Evolutionary conservation across 2,329 filamentous ascomycete genomes (phyloP).

Genomic region (Cladosporium colombiae): DNA sequence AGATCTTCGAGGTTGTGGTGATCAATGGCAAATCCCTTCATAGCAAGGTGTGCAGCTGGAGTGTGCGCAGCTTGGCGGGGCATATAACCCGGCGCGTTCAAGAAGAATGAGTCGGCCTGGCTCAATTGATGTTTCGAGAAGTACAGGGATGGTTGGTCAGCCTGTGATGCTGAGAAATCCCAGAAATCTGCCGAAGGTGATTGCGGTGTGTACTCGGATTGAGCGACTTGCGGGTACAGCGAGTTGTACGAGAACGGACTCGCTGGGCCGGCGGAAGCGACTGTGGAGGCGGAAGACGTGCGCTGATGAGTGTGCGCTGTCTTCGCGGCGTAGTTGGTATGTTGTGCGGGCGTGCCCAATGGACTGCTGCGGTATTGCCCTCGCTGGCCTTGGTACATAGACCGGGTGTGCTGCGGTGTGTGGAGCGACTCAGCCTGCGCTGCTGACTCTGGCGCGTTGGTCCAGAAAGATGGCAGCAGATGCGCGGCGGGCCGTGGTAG

Average conservation of each 20-base stretch:
- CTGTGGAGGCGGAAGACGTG: conserved; percentile 42
- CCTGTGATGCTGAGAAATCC: conserved; percentile 29
- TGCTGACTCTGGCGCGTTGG: background rate
- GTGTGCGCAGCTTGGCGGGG: conserved; percentile 37
- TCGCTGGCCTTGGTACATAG: conserved; percentile 16
- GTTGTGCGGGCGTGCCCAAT: conserved; percentile 23
- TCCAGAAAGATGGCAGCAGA: conserved; percentile 11
- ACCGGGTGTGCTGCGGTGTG: conserved; percentile 5
- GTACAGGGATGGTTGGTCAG: conserved; percentile 38
- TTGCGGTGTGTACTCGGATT: conserved; percentile 47
- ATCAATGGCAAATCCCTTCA: conserved; percentile 60
- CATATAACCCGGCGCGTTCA: conserved; percentile 33
- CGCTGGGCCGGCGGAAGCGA: conserved; percentile 46
- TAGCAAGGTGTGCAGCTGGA: conserved; percentile 57
- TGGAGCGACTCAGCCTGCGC: background rate
- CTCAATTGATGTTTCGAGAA: conserved; percentile 57
- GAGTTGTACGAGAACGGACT: conserved; percentile 42
- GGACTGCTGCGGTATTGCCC: conserved; percentile 25
- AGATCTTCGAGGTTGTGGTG: conserved; percentile 53
- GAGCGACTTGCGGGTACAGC: conserved; percentile 45
- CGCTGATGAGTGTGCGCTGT: conserved; percentile 34
- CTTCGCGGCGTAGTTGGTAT: conserved; percentile 26
- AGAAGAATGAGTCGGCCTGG: conserved; percentile 53
- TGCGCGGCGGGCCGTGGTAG: background rate
- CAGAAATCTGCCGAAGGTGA: conserved; percentile 33